A percentile compares a stretch with the other conserved stretches of the same genome.
Evolutionary conservation across 2,329 filamentous ascomycete genomes (phyloP).

Genomic region (Akanthomyces uredinophilus): DNA sequence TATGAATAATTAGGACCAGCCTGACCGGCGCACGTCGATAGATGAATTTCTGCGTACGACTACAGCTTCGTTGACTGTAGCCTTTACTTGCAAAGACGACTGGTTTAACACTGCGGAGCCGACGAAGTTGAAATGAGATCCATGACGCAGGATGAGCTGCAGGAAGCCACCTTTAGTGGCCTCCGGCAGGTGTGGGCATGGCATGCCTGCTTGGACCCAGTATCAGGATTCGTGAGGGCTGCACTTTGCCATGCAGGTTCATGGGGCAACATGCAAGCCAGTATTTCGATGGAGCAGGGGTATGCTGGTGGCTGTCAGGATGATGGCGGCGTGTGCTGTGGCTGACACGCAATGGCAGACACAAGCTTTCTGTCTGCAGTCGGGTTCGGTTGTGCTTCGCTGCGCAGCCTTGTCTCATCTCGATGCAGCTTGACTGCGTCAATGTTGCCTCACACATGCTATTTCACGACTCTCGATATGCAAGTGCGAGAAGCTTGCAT

Average conservation of each 20-base stretch:
- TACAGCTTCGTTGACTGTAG: not conserved
- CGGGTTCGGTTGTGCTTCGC: not conserved
- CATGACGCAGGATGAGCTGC: constrained; percentile 11
- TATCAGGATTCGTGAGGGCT: not conserved
- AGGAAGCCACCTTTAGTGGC: not conserved
- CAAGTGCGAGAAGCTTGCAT: not conserved
- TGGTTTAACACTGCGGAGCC: not conserved
- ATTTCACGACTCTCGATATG: not conserved
- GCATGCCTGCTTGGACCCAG: not conserved
- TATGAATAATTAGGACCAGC: not conserved
- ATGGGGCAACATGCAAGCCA: constrained; percentile 11
- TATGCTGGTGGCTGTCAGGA: constrained; percentile 2
- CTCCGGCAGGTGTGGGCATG: not conserved
- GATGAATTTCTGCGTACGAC: not conserved
- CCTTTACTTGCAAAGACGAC: not conserved
- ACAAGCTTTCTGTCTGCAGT: constrained; percentile 8
- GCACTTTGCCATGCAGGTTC: constrained; percentile 12
- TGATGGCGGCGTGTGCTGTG: not conserved
- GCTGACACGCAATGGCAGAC: not conserved
- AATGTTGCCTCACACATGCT: not conserved
- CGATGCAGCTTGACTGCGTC: not conserved
- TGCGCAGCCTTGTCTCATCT: constrained; percentile 1
- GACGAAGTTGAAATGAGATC: constrained; percentile 6
- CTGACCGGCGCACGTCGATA: not conserved
- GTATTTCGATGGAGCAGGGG: constrained; percentile 10